Base-by-base conservation (phyloP, 805 yeast species). In the Metschnikowia orientalis region DNA sequence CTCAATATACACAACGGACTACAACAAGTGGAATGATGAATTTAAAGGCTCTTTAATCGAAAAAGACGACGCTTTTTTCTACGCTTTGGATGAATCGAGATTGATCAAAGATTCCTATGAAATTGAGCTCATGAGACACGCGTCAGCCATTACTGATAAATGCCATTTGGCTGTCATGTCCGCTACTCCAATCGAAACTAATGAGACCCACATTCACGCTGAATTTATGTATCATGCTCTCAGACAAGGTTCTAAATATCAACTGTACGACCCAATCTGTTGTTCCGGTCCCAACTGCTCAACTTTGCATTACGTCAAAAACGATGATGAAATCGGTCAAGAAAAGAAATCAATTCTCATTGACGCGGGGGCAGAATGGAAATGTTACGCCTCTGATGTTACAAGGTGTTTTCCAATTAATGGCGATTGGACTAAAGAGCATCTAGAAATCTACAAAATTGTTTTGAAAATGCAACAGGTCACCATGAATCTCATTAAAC, bases 291-390 rank as follows among this genome's bases (percentile, higher is more conserved):
- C 94, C 19, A 78, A 80, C 44, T 85, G 95, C 56, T 86, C 95
- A 10, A 87, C 96, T 2, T 70, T 90, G 40, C 98, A 90, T 57
- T 90, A 89, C 53, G 79, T 84, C 12, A 80, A 79, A 51, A 90
- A 90, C 52, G 92, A 88, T 49, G 67, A 56, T 14, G 65, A 57
- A 4, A 48, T 58, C 10, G 81, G 76, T 32, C 62, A 69, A 3
- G 73, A 71, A 12, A 79, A 77, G 50, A 76, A 73, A 28, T 72
- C 89, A 5, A 71, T 90, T 8, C 71, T 90, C 41, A 80, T 90
- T 34, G 98, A 90, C 63, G 97, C 97, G 6, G 98, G 98, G 35
- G 95, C 96, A 2, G 97, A 90, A 60, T 90, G 97, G 96, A 75
- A 76, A 44, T 79, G 86, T 56, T 90, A 90, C 58, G 89, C 96